Evolutionary conservation across 768 basidiomycete species (phyloP).

Genomic region (Neoboletus magnificus): DNA sequence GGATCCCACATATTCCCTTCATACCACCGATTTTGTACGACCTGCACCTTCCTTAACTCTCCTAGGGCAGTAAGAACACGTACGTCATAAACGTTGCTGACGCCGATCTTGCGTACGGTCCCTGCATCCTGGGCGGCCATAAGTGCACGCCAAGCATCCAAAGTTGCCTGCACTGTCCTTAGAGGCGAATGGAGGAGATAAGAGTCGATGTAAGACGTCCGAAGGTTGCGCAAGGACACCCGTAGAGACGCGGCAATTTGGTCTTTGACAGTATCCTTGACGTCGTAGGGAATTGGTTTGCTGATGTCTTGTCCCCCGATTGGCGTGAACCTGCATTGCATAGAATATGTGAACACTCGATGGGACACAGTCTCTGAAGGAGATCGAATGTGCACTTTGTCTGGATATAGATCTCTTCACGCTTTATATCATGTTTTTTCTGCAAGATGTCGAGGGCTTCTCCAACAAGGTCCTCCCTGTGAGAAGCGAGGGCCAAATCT

Average conservation of each 20-base stretch:
- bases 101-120: slow-evolving; percentile 59
- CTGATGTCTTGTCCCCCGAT: slow-evolving; percentile 67
- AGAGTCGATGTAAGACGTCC: slow-evolving; percentile 72
- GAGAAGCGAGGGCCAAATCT: background rate
- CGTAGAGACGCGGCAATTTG: slow-evolving; percentile 64
- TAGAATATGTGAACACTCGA: background rate
- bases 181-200: slow-evolving; percentile 79
- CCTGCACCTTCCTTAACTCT: slow-evolving; percentile 54
- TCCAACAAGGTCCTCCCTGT: slow-evolving; percentile 78
- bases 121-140: slow-evolving; percentile 62
- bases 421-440: slow-evolving; percentile 55
- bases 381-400: slow-evolving; percentile 55
- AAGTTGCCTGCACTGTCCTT: slow-evolving; percentile 51
- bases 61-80: slow-evolving; percentile 50
- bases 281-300: slow-evolving; percentile 73
- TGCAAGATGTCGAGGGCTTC: slow-evolving; percentile 59
- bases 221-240: slow-evolving; percentile 64
- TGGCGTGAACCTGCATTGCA: slow-evolving; percentile 59
- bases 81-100: slow-evolving; percentile 77
- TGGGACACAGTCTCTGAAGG: background rate
- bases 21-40: slow-evolving; percentile 86
- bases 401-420: slow-evolving; percentile 74
- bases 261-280: slow-evolving; percentile 44
- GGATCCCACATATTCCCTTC: slow-evolving; percentile 77
- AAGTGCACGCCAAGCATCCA: slow-evolving; percentile 68